Evolutionary conservation across 1,284 basidiomycete genomes (phyloP), one percentile per base, ranked within the genome.

Genomic region (Sporisorium scitamineum): DNA sequence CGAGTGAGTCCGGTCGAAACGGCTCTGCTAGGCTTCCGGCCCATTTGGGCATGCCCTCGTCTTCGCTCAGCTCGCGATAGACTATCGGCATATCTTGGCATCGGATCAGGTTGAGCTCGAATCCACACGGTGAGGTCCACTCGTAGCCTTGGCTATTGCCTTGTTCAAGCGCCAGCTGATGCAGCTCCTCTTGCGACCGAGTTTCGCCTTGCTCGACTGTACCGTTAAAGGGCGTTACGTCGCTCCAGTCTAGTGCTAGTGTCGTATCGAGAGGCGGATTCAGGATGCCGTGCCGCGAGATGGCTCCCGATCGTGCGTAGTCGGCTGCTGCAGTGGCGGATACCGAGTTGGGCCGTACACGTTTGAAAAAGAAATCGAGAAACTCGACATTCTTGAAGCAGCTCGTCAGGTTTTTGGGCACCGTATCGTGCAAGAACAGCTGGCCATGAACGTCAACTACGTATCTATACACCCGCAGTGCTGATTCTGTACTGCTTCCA

Each of bases 391-490:
- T 71, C 52, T 73, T 79, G 56, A 62, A 64, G 50, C 70, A 85
- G 44, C 80, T 81, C 3, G 85, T 85, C 42, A 86, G 75, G 58
- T 85, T 86, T 59, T 85, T 84, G 1, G 79, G 79, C 8, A 78
- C 75, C 1, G 84, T 80, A 22, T 78, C 68, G 20, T 84, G 83
- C 26, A 86, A 66, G 59, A 84, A 86, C 13, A 86, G 78, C 53
- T 79, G 84, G 0, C 86, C 85, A 54, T 86, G 82, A 5, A 81
- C 69, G 55, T 85, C 81, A 10, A 85, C 60, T 44, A 81, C 83
- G 67, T 86, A 86, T 32, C 74, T 60, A 34, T 86, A 85, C 2
- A 80, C 70, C 3, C 85, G 74, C 5, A 70, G 63, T 2, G 57
- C 44, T 4, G 65, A 50, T 5, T 39, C 24, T 2, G 52, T 14